phyloP scores from a whole-genome alignment of 2,329 filamentous ascomycete genomes.

The Truncatella angustata region DNA sequence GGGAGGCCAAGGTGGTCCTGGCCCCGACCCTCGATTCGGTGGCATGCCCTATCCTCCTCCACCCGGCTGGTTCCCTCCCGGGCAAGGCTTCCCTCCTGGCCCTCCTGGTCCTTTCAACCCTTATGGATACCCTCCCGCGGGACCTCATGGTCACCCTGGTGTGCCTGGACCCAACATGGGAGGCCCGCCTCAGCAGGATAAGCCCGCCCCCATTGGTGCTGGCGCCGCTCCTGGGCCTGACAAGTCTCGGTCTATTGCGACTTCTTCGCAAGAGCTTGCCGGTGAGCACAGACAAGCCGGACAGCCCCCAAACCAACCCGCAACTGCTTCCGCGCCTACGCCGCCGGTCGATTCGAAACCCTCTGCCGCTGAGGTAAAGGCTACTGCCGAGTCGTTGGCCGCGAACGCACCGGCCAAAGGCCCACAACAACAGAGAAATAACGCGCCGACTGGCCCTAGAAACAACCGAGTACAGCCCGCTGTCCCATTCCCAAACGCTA shows the following conservation, averaged over 20 bases:
- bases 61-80: conserved; percentile 75
- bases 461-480: conserved; percentile 61
- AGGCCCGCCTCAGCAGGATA: conserved; percentile 36
- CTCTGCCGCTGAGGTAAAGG: conserved; percentile 50
- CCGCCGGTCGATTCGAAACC: conserved; percentile 70
- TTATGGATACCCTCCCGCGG: conserved; percentile 38
- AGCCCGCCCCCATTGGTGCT: conserved; percentile 52
- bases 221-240: conserved; percentile 45
- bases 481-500: conserved; percentile 57
- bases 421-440: conserved; percentile 33
- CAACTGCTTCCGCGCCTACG: conserved; percentile 51
- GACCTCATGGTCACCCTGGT: conserved; percentile 38
- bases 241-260: conserved; percentile 42
- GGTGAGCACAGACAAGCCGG: conserved; percentile 52
- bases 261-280: conserved; percentile 45
- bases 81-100: conserved; percentile 69
- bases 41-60: conserved; percentile 77
- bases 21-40: conserved; percentile 62
- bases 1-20: conserved; percentile 55
- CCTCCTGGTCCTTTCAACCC: conserved; percentile 51
- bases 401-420: conserved; percentile 33
- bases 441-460: conserved; percentile 46
- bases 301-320: conserved; percentile 44
- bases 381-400: conserved; percentile 51
- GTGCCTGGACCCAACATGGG: conserved; percentile 29